phyloP scores from a whole-genome alignment of 2,329 filamentous ascomycete species.

The Huntiella omanensis region DNA sequence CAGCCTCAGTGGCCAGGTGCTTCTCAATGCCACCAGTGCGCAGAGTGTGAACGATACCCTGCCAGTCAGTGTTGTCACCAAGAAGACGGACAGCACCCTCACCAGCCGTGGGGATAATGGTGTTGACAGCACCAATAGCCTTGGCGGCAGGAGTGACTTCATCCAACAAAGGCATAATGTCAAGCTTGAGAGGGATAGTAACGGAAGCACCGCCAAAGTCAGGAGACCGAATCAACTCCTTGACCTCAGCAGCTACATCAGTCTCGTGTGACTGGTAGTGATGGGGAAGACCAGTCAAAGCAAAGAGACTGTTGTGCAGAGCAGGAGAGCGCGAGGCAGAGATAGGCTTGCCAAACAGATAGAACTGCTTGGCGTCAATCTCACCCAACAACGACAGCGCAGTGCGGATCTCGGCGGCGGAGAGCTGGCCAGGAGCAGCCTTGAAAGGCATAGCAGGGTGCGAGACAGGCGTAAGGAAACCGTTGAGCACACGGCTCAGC shows the following conservation, averaged over 20 bases:
- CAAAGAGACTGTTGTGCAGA: slow-evolving; percentile 76
- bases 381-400: slow-evolving; percentile 64
- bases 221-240: slow-evolving; percentile 44
- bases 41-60: slow-evolving; percentile 71
- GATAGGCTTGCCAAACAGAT: slow-evolving; percentile 75
- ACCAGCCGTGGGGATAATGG: slow-evolving; percentile 48
- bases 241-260: slow-evolving; percentile 39
- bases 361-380: slow-evolving; percentile 58
- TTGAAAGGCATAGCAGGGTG: slow-evolving; percentile 81
- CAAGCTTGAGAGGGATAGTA: slow-evolving; percentile 85
- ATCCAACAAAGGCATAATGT: slow-evolving; percentile 67
- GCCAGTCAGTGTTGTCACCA: slow-evolving; percentile 92
- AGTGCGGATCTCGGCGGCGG: slow-evolving; percentile 68
- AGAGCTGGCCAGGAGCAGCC: slow-evolving; percentile 84
- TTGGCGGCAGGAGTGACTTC: slow-evolving; percentile 60
- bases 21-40: slow-evolving; percentile 43
- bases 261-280: slow-evolving; percentile 65
- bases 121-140: slow-evolving; percentile 85
- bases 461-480: slow-evolving; percentile 86
- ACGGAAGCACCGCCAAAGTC: slow-evolving; percentile 87
- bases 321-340: slow-evolving; percentile 66
- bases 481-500: slow-evolving; percentile 74
- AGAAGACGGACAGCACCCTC: slow-evolving; percentile 24
- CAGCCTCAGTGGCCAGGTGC: slow-evolving; percentile 13
- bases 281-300: slow-evolving; percentile 61